These are phyloP conservation scores for Gaillardinia entomophila DNA, from an alignment of 805 yeast species.

Conservation along the genomic window DNA sequence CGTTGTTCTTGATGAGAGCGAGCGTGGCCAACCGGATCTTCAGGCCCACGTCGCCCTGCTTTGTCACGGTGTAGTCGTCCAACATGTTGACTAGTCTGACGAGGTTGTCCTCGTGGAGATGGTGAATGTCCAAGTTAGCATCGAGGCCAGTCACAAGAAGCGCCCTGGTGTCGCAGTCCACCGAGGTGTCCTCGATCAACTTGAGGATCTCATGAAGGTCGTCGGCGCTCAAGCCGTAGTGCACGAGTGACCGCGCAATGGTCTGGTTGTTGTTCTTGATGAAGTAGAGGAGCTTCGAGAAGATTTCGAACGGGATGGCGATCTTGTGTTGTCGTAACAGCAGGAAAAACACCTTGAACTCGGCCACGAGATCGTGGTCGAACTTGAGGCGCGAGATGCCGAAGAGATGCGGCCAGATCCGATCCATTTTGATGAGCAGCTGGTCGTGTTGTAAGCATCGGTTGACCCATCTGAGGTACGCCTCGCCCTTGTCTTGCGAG, in stretches of 20 bases:
- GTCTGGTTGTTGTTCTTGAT: constrained; percentile 33
- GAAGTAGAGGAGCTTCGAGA: constrained; percentile 27
- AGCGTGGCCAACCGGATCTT: constrained; percentile 55
- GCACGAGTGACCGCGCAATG: constrained; percentile 32
- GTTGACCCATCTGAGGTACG: constrained; percentile 15
- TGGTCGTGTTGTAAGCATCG: background rate
- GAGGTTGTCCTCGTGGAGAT: constrained; percentile 5
- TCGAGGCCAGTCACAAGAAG: constrained; percentile 18
- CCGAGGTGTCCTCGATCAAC: constrained; percentile 15
- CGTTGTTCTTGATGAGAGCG: constrained; percentile 26
- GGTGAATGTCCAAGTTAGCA: constrained; percentile 5
- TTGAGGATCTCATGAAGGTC: constrained; percentile 15
- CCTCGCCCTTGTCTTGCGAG: constrained; percentile 32
- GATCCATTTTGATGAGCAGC: constrained; percentile 1
- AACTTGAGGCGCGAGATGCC: constrained; percentile 7
- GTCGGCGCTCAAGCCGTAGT: constrained; percentile 7
- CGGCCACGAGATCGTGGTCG: constrained; percentile 4
- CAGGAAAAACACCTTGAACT: constrained; percentile 11
- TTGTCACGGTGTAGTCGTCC: constrained; percentile 72
- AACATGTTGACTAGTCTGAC: constrained; percentile 31
- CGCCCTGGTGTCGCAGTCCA: constrained; percentile 27
- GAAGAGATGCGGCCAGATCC: constrained; percentile 13
- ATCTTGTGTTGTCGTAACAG: constrained; percentile 2
- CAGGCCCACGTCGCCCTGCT: constrained; percentile 91
- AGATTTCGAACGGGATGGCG: constrained; percentile 6